Evolutionary conservation across 2,329 filamentous ascomycete genomes (phyloP).

Genomic region (Chrysoporthe cubensis): DNA sequence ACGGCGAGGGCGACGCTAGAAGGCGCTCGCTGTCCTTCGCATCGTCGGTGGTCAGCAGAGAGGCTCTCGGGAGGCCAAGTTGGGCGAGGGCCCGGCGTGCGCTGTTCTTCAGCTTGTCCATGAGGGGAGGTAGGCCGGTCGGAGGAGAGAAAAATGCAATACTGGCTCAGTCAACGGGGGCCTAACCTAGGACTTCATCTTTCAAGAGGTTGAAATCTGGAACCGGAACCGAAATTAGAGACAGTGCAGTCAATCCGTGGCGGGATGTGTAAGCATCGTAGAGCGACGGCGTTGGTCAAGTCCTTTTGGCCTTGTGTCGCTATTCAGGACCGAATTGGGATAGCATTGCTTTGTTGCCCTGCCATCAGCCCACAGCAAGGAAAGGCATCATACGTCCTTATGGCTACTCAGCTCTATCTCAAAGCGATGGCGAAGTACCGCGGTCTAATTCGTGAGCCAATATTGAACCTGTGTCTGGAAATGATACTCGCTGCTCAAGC

Average conservation of each 20-base stretch:
- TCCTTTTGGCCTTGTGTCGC: conserved; percentile 11
- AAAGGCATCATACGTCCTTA: not conserved
- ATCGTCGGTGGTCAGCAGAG: not conserved
- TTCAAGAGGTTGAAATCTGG: not conserved
- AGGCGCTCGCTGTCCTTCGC: conserved; percentile 18
- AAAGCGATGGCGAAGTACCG: not conserved
- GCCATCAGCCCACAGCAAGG: not conserved
- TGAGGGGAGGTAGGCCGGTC: not conserved
- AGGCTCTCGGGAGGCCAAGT: not conserved
- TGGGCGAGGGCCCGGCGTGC: not conserved
- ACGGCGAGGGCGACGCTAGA: conserved; percentile 11
- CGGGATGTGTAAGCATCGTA: not conserved
- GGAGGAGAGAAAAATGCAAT: too few species aligned
- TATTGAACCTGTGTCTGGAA: too few species aligned
- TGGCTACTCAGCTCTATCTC: not conserved
- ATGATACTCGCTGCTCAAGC: too few species aligned
- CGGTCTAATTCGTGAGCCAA: not conserved
- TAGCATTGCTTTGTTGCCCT: not conserved
- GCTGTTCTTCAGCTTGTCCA: conserved; percentile 7
- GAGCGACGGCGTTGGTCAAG: not conserved
- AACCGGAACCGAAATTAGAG: not conserved
- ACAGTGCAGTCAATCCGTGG: not conserved
- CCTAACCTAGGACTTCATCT: not conserved
- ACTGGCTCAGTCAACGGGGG: not conserved
- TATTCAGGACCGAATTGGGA: conserved; percentile 13